Evolutionary conservation across 2,329 filamentous ascomycete species (phyloP).

Genomic region (Trichoderma cornu-damae): DNA sequence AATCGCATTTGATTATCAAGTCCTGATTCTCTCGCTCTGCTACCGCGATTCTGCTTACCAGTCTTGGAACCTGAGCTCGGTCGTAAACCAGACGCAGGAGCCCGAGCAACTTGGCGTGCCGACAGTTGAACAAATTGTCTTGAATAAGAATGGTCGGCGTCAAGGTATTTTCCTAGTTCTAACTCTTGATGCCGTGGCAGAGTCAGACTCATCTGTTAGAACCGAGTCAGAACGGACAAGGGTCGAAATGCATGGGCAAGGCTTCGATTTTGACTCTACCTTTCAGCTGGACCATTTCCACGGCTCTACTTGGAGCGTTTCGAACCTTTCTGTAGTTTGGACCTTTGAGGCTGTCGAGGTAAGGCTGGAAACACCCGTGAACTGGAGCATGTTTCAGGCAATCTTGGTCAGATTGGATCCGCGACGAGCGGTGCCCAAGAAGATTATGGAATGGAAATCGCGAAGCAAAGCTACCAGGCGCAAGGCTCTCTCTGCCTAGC

Average conservation of each 20-base stretch:
- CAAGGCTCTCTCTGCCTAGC: neutral
- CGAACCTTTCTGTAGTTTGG: constrained; percentile 4
- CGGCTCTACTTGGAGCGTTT: neutral
- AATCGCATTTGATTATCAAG: neutral
- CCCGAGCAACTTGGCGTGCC: neutral
- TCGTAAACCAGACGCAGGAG: constrained; percentile 13
- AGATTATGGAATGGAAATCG: constrained; percentile 13
- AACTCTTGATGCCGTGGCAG: neutral
- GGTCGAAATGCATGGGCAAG: neutral
- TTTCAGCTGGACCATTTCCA: constrained; percentile 5
- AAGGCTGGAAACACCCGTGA: constrained; percentile 1
- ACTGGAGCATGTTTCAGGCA: neutral
- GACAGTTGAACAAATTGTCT: constrained; percentile 6
- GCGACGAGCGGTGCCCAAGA: constrained; percentile 15
- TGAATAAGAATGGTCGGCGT: neutral
- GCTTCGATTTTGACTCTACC: neutral
- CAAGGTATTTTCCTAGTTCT: neutral
- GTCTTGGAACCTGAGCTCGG: neutral
- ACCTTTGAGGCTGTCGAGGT: neutral
- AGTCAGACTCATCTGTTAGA: neutral
- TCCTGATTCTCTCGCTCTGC: neutral
- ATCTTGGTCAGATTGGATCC: neutral
- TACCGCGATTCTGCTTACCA: neutral
- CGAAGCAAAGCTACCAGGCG: neutral
- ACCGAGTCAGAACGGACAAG: neutral